Percentiles rank a stretch among this genome's conserved stretches.
Conservation (phyloP, 352 stramenopile species). For the Phytophthora chlamydospora region DNA sequence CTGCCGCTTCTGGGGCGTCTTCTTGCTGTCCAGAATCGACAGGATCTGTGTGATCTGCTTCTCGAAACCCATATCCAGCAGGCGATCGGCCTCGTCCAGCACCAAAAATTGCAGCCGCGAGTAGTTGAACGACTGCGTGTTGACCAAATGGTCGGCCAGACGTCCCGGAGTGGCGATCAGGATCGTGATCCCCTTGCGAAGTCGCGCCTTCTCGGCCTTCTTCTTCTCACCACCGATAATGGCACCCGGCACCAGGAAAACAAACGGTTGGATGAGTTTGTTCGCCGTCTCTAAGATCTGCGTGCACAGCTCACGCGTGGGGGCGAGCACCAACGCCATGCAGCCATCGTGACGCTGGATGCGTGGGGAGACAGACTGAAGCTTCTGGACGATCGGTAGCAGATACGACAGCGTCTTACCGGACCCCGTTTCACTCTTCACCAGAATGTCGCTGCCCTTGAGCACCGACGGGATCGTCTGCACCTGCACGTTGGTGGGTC, state of each 20-base stretch:
- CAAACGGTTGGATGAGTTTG: constrained; percentile 94
- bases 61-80: constrained; percentile 99
- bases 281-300: constrained; percentile 96
- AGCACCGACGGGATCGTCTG: constrained; percentile 80
- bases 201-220: constrained; percentile 84
- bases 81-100: constrained; percentile 98
- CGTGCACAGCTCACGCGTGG: constrained; percentile 94
- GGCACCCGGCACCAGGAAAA: constrained; percentile 83
- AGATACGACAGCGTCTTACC: constrained; percentile 98
- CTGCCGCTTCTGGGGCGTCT: constrained; percentile 72
- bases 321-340: constrained; percentile 92
- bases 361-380: constrained; percentile 72
- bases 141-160: constrained; percentile 96
- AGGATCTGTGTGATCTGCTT: constrained; percentile 99
- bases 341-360: constrained; percentile 87
- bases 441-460: constrained; percentile 86
- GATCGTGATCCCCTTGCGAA: constrained; percentile 95
- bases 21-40: constrained; percentile 93
- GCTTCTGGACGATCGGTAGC: constrained; percentile 93
- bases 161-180: constrained; percentile 97
- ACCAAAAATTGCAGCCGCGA: constrained; percentile 94
- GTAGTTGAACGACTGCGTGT: constrained; percentile 93
- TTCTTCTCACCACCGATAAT: constrained; percentile 96
- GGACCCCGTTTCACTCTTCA: constrained; percentile 96
- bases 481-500: constrained; percentile 84